Evolutionary conservation across 768 basidiomycete genomes (phyloP).

Genomic region (Xerocomellus chrysenteron): DNA sequence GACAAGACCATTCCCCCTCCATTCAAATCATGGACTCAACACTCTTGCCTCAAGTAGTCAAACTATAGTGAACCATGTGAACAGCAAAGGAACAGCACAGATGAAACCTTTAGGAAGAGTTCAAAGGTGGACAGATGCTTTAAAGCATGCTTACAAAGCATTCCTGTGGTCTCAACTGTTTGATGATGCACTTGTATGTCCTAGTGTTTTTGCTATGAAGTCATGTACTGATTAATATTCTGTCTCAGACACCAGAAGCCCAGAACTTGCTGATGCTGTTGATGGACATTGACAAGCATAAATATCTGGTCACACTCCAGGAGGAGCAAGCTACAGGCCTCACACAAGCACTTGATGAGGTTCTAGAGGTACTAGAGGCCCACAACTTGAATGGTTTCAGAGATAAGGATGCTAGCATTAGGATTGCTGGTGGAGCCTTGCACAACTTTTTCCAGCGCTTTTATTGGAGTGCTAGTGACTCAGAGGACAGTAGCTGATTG

Average conservation of each 20-base stretch:
- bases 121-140: slow-evolving; percentile 12
- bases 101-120: not conserved
- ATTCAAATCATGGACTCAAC: not conserved
- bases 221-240: not conserved
- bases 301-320: slow-evolving; percentile 18
- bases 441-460: slow-evolving; percentile 21
- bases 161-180: slow-evolving; percentile 9
- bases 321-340: slow-evolving; percentile 16
- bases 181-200: slow-evolving; percentile 20
- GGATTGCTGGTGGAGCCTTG: slow-evolving; percentile 15
- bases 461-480: too few species aligned
- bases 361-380: not conserved
- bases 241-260: slow-evolving; percentile 5
- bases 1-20: not conserved
- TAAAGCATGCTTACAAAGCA: not conserved
- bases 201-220: not conserved
- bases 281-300: slow-evolving; percentile 21
- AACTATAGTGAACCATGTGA: not conserved
- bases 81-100: not conserved
- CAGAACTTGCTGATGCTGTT: slow-evolving; percentile 19
- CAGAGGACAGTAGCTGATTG: too few species aligned
- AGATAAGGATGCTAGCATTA: slow-evolving; percentile 6
- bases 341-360: not conserved
- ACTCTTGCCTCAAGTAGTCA: not conserved
- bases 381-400: not conserved